These are phyloP conservation scores for Chaetomium olivaceum DNA, from an alignment of 2,329 filamentous ascomycete species.

Conservation along the genomic window DNA sequence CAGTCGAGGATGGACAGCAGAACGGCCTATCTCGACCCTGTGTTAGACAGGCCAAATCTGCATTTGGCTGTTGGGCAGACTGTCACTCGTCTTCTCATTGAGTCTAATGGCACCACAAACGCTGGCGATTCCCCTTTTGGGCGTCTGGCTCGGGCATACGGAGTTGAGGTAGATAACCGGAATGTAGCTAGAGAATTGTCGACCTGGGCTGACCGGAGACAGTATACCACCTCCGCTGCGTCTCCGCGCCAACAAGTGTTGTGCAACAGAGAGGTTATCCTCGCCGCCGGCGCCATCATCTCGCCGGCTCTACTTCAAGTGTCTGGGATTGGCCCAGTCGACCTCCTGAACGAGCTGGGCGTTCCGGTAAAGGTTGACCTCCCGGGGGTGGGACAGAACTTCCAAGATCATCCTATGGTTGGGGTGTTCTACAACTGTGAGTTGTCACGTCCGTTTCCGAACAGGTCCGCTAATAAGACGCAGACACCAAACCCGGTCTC, in stretches of 20 bases:
- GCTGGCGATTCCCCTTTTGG: constrained; percentile 11
- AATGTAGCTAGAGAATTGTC: not conserved
- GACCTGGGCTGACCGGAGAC: not conserved
- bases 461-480: not conserved
- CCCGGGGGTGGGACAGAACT: constrained; percentile 53
- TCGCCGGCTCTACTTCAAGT: constrained; percentile 54
- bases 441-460: not conserved
- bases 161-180: not conserved
- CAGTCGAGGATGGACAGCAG: constrained; percentile 45
- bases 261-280: constrained; percentile 48
- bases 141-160: not conserved
- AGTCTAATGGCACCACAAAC: constrained; percentile 20
- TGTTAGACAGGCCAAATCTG: constrained; percentile 41
- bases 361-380: constrained; percentile 49
- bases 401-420: constrained; percentile 47
- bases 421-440: constrained; percentile 39
- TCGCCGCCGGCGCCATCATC: constrained; percentile 52
- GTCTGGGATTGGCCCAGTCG: constrained; percentile 50
- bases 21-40: constrained; percentile 44
- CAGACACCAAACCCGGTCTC: constrained; percentile 29
- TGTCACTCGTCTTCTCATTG: constrained; percentile 41
- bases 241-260: not conserved
- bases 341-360: constrained; percentile 44
- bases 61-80: constrained; percentile 43
- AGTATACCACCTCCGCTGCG: not conserved